These are phyloP conservation scores for Bisporella sp. DNA, from an alignment of 2,329 filamentous ascomycete genomes.

Conservation along the genomic window DNA sequence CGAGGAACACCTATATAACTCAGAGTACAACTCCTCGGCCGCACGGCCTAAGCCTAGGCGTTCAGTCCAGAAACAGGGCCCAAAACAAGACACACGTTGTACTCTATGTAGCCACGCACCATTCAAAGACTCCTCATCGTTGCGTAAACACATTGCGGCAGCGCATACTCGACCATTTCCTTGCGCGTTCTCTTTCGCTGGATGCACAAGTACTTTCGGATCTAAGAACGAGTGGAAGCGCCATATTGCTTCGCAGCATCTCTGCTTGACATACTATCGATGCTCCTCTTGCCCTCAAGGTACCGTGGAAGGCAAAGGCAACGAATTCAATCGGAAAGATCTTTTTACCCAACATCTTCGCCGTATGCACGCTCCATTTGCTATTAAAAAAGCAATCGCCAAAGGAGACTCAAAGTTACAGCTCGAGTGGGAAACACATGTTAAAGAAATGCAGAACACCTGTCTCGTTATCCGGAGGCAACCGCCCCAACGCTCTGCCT, in stretches of 20 bases:
- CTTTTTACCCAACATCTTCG: constrained; percentile 91
- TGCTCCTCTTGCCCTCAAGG: constrained; percentile 54
- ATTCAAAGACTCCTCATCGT: constrained; percentile 59
- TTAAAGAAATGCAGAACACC: constrained; percentile 63
- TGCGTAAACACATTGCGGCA: constrained; percentile 60
- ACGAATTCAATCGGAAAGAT: constrained; percentile 89
- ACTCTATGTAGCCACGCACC: constrained; percentile 55
- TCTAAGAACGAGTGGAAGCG: constrained; percentile 99
- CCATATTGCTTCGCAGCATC: constrained; percentile 85
- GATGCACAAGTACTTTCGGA: constrained; percentile 75
- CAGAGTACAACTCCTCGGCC: constrained; percentile 27
- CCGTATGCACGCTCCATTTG: constrained; percentile 79
- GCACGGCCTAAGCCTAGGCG: constrained; percentile 25
- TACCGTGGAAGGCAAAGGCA: constrained; percentile 48
- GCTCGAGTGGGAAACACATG: constrained; percentile 55
- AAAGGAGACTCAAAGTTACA: constrained; percentile 54
- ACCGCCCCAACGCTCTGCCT: constrained; percentile 65
- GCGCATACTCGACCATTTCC: constrained; percentile 69
- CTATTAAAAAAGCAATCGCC: constrained; percentile 49
- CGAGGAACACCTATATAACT: constrained; percentile 33
- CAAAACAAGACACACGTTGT: constrained; percentile 56
- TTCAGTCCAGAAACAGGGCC: constrained; percentile 28
- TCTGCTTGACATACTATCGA: constrained; percentile 60
- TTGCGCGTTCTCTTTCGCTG: constrained; percentile 80
- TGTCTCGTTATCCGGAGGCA: constrained; percentile 66